Base-by-base conservation (phyloP, 1,284 basidiomycete genomes). In the Ceratobasidium sp. region DNA sequence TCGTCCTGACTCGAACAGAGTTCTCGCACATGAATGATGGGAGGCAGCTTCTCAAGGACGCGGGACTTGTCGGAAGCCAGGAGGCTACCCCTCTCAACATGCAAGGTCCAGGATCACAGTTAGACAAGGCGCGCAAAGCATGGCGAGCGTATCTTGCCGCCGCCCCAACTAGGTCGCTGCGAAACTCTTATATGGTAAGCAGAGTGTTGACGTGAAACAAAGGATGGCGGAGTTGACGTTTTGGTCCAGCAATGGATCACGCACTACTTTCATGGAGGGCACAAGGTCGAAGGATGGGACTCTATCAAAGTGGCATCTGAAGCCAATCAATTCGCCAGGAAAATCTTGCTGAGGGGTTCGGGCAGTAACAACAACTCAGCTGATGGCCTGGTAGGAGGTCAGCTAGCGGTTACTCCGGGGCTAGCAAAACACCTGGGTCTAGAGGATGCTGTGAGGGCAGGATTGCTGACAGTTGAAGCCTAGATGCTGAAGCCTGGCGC, bases 231-330 rank as follows among this genome's bases (percentile, higher is more conserved):
- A 8, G 7, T 18, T 49, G 23, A 4, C n/a, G n/a, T n/a, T n/a
- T n/a, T n/a, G n/a, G n/a, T n/a, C n/a, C n/a, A 54, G 50, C 50
- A 54, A 28, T 54, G 50, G 50, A 23, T 54, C 23, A 54, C 32
- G 50, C 23, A 26, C 18, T 28, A 54, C 21, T 54, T 26, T 54
- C 9, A 21, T 26, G 21, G 50, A 16, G 32, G 32, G 18, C 23
- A 54, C 18, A 54, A 54, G n/a, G 50, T 54, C 11, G 6, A 23
- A 18, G 50, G 23, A 54, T 54, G 50, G 50, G 32, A 21, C 11
- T 6, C 21, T 2, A 54, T 54, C 23, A 28, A 54, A 11, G 23
- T 54, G 9, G 50, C n/a, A 5, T 28, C 26, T 11, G 50, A 21
- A 28, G 50, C 21, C 5, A 54, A 54, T n/a, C 6, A 54, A 28